phyloP scores from a whole-genome alignment of 768 basidiomycete species.

The Sistotremastrum niveocremeum region DNA sequence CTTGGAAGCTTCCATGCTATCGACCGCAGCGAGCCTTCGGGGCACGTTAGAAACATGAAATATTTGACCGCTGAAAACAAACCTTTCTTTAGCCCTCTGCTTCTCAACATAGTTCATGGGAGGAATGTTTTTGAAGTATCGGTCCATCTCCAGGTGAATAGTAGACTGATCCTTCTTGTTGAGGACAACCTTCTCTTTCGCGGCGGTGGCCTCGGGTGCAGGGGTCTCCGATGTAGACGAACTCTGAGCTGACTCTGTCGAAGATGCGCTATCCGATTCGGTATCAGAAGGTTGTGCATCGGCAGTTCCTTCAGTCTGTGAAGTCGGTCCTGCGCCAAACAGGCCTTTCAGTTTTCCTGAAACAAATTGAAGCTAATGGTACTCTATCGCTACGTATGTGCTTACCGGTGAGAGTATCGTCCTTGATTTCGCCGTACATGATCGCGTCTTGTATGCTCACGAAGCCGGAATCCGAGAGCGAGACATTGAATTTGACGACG shows the following conservation, averaged over 20 bases:
- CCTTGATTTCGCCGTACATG: slow-evolving; percentile 68
- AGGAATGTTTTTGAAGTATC: slow-evolving; percentile 49
- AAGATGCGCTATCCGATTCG: slow-evolving; percentile 23
- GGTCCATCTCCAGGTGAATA: slow-evolving; percentile 50
- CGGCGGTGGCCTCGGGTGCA: slow-evolving; percentile 17
- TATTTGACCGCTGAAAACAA: slow-evolving; percentile 11
- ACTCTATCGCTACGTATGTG: slow-evolving; percentile 7
- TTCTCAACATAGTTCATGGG: slow-evolving; percentile 75
- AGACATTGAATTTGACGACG: slow-evolving; percentile 73
- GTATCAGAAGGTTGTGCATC: slow-evolving; percentile 9
- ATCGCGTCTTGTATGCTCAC: slow-evolving; percentile 68
- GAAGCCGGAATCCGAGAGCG: slow-evolving; percentile 79
- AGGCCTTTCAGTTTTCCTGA: slow-evolving; percentile 78
- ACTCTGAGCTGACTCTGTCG: slow-evolving; percentile 17
- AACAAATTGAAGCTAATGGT: slow-evolving; percentile 1
- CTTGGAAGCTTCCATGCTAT: slow-evolving; percentile 64
- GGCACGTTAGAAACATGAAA: not conserved
- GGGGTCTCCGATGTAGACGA: slow-evolving; percentile 20
- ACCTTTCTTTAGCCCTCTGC: slow-evolving; percentile 60
- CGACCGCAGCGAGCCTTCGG: slow-evolving; percentile 62
- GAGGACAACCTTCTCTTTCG: slow-evolving; percentile 21
- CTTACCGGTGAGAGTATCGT: slow-evolving; percentile 62
- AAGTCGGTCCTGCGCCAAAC: slow-evolving; percentile 51
- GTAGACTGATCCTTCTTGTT: slow-evolving; percentile 40
- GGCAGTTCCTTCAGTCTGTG: slow-evolving; percentile 15